Evolutionary conservation across 2,329 filamentous ascomycete species (phyloP).

Genomic region (Aspergillus oerlinghausenensis): DNA sequence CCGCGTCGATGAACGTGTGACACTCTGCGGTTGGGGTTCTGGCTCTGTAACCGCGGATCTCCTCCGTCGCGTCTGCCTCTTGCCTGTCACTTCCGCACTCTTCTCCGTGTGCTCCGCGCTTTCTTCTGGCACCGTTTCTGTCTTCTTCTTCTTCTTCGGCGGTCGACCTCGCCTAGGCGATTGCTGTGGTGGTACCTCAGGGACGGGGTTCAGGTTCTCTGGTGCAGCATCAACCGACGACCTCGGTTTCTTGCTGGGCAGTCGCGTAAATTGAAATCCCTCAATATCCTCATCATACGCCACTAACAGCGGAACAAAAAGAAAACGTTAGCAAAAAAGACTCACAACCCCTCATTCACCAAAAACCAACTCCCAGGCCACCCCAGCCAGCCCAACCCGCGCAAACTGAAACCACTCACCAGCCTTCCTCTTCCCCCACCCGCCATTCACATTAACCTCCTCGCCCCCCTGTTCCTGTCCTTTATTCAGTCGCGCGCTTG

Average conservation of each 20-base stretch:
- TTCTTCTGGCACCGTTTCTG: constrained; percentile 15
- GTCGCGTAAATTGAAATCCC: constrained; percentile 69
- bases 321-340: not conserved
- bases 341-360: not conserved
- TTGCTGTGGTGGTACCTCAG: constrained; percentile 32
- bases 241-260: constrained; percentile 61
- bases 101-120: constrained; percentile 15
- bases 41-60: constrained; percentile 15
- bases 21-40: constrained; percentile 12
- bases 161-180: constrained; percentile 35
- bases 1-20: constrained; percentile 18
- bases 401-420: constrained; percentile 29
- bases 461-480: constrained; percentile 23
- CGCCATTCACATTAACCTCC: constrained; percentile 18
- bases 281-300: constrained; percentile 69
- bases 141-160: constrained; percentile 39
- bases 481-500: constrained; percentile 34
- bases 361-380: not conserved
- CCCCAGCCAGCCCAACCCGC: not conserved
- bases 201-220: constrained; percentile 34
- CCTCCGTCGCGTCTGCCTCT: constrained; percentile 22
- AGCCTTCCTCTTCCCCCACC: constrained; percentile 40
- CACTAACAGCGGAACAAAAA: constrained; percentile 24
- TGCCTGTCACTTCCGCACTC: constrained; percentile 17
- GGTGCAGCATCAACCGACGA: constrained; percentile 36